Percentiles rank a stretch among this genome's conserved stretches.
These are phyloP conservation scores for Leccinum boreale DNA, from an alignment of 768 basidiomycete species.

Conservation along the genomic window DNA sequence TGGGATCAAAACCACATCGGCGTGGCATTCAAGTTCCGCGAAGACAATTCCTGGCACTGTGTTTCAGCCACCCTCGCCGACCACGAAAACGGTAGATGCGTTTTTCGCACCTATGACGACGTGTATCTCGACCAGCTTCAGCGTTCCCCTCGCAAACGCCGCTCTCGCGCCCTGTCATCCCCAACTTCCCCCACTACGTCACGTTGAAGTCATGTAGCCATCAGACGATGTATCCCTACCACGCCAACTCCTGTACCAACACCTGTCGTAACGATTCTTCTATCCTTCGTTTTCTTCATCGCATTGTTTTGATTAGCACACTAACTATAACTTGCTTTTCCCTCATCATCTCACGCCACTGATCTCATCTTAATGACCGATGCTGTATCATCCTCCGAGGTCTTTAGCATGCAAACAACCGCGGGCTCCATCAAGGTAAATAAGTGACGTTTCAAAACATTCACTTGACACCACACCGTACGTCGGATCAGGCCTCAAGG, in stretches of 20 bases:
- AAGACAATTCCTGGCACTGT: slow-evolving; percentile 53
- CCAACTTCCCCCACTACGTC: slow-evolving; percentile 11
- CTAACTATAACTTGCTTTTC: slow-evolving; percentile 1
- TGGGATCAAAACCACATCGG: slow-evolving; percentile 37
- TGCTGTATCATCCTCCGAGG: slow-evolving; percentile 6
- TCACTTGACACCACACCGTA: neutral
- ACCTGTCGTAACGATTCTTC: slow-evolving; percentile 1
- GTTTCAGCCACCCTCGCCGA: slow-evolving; percentile 63
- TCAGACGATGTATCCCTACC: slow-evolving; percentile 13
- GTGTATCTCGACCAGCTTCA: slow-evolving; percentile 51
- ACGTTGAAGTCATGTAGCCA: slow-evolving; percentile 16
- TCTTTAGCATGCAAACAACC: slow-evolving; percentile 1
- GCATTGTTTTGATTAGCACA: slow-evolving; percentile 16
- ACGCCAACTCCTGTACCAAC: slow-evolving; percentile 14
- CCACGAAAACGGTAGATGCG: slow-evolving; percentile 43
- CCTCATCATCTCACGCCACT: slow-evolving; percentile 1
- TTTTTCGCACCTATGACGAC: slow-evolving; percentile 59
- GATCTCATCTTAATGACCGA: slow-evolving; percentile 4
- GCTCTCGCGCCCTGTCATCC: slow-evolving; percentile 19
- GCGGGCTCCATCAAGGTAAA: neutral
- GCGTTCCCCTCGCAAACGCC: slow-evolving; percentile 39
- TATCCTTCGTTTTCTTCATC: slow-evolving; percentile 3
- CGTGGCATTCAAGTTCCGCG: slow-evolving; percentile 54
- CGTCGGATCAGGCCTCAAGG: slow-evolving; percentile 1
- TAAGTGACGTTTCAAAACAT: neutral